phyloP scores from a whole-genome alignment of 768 basidiomycete species.

The Auriscalpium vulgare region DNA sequence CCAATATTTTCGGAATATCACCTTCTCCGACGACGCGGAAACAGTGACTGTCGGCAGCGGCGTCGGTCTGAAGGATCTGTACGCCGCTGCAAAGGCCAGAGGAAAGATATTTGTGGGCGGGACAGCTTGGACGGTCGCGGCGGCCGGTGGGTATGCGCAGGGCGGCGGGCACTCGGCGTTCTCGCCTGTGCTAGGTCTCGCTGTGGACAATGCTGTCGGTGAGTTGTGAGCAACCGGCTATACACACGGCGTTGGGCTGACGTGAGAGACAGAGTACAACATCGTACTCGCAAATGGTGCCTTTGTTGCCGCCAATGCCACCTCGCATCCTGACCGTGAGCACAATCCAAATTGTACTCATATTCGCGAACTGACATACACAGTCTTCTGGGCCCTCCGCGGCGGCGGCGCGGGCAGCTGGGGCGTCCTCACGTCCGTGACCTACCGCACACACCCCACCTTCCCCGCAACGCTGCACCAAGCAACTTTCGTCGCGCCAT shows the following conservation, averaged over 20 bases:
- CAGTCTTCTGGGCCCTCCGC: neutral
- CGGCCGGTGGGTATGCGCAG: conserved; percentile 19
- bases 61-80: conserved; percentile 13
- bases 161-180: conserved; percentile 20
- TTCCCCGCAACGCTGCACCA: conserved; percentile 22
- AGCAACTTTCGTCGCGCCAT: conserved; percentile 14
- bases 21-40: conserved; percentile 22
- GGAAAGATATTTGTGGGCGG: conserved; percentile 18
- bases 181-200: conserved; percentile 17
- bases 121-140: conserved; percentile 15
- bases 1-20: conserved; percentile 27
- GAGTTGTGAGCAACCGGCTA: neutral
- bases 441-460: conserved; percentile 27
- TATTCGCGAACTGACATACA: neutral
- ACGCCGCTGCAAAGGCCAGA: conserved; percentile 10
- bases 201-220: conserved; percentile 21
- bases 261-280: neutral
- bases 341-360: neutral
- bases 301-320: conserved; percentile 8
- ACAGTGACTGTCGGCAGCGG: conserved; percentile 19
- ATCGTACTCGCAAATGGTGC: neutral
- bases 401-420: conserved; percentile 23
- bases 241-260: neutral
- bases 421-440: conserved; percentile 31
- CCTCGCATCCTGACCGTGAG: neutral